Evolutionary conservation across 2,329 filamentous ascomycete genomes (phyloP), one percentile per base, ranked within the genome.

Genomic region (Fusarium praegraminearum): DNA sequence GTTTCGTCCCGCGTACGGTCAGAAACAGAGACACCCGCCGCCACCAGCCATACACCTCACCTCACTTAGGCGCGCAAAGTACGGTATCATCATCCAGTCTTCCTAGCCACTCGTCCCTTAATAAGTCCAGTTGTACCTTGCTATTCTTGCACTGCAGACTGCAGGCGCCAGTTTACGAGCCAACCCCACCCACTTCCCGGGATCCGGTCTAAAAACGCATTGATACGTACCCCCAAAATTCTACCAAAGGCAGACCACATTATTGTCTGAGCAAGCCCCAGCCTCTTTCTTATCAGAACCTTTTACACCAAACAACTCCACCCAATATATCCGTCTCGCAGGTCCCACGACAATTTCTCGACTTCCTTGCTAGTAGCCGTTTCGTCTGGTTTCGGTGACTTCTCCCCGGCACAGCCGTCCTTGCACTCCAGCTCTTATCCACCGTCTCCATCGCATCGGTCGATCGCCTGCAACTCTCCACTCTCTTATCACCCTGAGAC

Each of bases 351-450:
- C 33, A 28, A 62, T 70, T 68, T 64, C 57, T 62, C 33, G 41
- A 56, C 59, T 75, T 71, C 75, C 76, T 77, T 76, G 74, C 71
- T 73, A 73, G 75, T 64, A 61, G 50, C 68, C 69, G 66, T 70
- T 70, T 72, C 66, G 64, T 61, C 68, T 68, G 58, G 57, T 75
- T 69, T 69, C 57, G 69, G 65, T 66, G 53, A 53, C 51, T 33
- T 30, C 55, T 71, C 54, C 66, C 62, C 62, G 59, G 62, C 38
- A 54, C 60, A 43, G 35, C n/a, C 53, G 63, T 69, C 71, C 71
- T 72, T 70, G 57, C 62, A 67, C 68, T 57, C 36, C 41, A 54
- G 57, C 57, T 55, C 65, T 60, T 59, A 55, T 62, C 67, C 53
- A 69, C 57, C 68, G 63, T 68, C 63, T 69, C 69, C 64, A 72